Conservation (phyloP, 176 grass and related monocot species). For the Pontederia crassipes region DNA sequence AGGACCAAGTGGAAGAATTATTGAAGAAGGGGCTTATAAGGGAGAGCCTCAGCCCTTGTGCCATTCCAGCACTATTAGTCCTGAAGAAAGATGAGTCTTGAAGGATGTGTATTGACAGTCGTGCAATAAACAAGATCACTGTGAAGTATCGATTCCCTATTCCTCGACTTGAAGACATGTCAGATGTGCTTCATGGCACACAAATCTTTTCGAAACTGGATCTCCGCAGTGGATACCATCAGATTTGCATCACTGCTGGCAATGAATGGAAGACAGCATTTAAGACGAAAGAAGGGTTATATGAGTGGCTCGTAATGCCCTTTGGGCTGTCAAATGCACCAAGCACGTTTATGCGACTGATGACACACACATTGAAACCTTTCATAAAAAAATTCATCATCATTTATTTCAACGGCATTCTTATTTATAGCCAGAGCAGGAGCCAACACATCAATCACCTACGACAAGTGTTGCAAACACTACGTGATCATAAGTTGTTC, state of each 20-base stretch:
- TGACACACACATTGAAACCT: not conserved
- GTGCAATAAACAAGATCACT: not conserved
- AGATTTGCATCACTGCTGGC: not conserved
- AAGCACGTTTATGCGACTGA: not conserved
- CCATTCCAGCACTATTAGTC: not conserved
- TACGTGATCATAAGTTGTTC: not conserved
- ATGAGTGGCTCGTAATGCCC: not conserved
- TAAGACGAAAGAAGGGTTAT: not conserved
- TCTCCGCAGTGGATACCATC: not conserved
- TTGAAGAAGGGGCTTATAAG: not conserved
- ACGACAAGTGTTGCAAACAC: not conserved
- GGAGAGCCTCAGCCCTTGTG: not conserved
- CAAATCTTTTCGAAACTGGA: not conserved
- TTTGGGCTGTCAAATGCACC: too few species aligned
- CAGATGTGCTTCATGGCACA: not conserved
- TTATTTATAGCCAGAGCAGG: too few species aligned
- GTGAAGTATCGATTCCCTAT: not conserved
- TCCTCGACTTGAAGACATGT: not conserved
- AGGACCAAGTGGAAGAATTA: not conserved
- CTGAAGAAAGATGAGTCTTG: not conserved
- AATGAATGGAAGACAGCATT: not conserved
- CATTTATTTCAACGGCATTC: not conserved
- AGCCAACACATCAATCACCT: not conserved
- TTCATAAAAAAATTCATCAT: not conserved
- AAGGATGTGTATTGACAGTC: not conserved